A percentile compares a stretch with the other conserved stretches of the same genome.
phyloP scores from a whole-genome alignment of 2,329 filamentous ascomycete genomes.

The Aspergillus sp. region DNA sequence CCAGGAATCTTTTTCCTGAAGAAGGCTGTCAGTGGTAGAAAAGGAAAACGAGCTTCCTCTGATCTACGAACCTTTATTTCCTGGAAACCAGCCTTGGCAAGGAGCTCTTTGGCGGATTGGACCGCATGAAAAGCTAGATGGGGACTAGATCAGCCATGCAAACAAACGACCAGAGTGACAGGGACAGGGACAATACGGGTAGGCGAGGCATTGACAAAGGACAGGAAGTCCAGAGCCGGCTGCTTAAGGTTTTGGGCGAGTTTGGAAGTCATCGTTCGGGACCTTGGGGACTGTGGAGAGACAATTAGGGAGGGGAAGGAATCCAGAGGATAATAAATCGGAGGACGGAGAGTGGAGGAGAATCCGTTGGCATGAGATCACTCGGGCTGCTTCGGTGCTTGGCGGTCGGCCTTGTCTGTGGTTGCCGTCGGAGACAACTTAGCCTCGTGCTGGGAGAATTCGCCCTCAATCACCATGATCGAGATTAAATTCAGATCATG shows the following conservation, averaged over 20 bases:
- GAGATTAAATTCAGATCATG: not conserved
- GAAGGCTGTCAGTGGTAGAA: conserved; percentile 1
- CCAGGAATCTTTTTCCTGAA: conserved; percentile 83
- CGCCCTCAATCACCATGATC: not conserved
- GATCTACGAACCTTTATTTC: conserved; percentile 64
- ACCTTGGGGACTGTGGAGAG: conserved; percentile 13
- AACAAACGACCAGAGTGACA: conserved; percentile 8
- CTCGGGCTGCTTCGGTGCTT: conserved; percentile 6
- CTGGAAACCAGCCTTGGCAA: conserved; percentile 81
- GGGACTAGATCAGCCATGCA: not conserved
- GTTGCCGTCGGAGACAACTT: not conserved
- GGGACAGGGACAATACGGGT: conserved; percentile 64
- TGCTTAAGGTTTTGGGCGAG: conserved; percentile 28
- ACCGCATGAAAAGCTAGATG: conserved; percentile 87
- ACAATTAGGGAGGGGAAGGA: not conserved
- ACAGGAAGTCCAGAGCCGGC: conserved; percentile 77
- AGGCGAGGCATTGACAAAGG: conserved; percentile 91
- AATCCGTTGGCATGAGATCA: conserved; percentile 12
- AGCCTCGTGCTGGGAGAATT: not conserved
- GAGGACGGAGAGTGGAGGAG: conserved; percentile 10
- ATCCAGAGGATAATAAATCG: not conserved
- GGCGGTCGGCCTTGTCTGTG: conserved; percentile 2
- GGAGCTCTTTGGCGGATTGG: conserved; percentile 69
- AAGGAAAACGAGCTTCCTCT: not conserved
- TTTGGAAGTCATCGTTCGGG: conserved; percentile 32